Conservation (phyloP, 805 yeast species). For the Ascoidea asiatica region DNA sequence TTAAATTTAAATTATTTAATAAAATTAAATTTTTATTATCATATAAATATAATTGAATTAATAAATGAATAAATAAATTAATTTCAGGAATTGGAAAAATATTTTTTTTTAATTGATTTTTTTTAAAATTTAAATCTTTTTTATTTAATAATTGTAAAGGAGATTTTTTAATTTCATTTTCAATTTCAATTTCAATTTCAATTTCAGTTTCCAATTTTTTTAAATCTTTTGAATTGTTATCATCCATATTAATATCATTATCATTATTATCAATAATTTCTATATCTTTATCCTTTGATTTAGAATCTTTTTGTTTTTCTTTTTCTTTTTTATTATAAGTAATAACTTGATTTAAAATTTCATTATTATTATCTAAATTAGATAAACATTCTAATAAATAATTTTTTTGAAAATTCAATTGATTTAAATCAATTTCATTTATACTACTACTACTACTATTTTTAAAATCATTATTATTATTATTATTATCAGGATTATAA, state of each 20-base stretch:
- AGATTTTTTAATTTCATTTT: background rate
- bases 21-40: conserved; percentile 40
- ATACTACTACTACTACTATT: too few relatives aligned
- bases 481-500: conserved; percentile 27
- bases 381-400: background rate
- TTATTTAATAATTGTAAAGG: background rate
- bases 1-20: conserved; percentile 39
- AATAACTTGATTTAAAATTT: background rate
- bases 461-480: too few relatives aligned
- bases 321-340: too few relatives aligned
- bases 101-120: conserved; percentile 19
- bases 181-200: conserved; percentile 10
- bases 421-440: too few relatives aligned
- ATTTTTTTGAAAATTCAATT: background rate
- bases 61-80: conserved; percentile 64
- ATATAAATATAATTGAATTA: conserved; percentile 64
- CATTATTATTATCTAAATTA: background rate
- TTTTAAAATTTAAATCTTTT: background rate
- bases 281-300: background rate
- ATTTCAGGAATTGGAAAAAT: conserved; percentile 78
- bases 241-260: too few relatives aligned
- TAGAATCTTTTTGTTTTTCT: background rate
- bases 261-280: conserved; percentile 4
- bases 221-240: too few relatives aligned
- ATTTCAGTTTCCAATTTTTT: too few relatives aligned